Evolutionary conservation across 1,284 basidiomycete species (phyloP).

Genomic region (Schizopora paradoxa): DNA sequence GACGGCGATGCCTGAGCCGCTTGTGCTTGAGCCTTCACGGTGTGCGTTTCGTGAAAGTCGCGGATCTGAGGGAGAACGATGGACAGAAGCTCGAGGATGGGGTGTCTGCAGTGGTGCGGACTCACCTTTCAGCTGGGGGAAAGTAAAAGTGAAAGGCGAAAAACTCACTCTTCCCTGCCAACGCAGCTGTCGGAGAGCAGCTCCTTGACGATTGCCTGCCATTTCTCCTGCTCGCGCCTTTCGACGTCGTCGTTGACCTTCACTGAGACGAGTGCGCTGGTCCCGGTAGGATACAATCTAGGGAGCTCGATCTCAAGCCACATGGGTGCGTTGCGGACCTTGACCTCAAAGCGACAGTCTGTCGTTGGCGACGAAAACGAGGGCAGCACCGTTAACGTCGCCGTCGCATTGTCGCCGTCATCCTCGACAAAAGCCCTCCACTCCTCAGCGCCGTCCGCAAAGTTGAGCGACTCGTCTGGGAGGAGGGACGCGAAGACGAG

Average conservation of each 20-base stretch:
- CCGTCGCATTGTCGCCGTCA: slow-evolving; percentile 4
- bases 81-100: neutral
- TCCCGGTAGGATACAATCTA: slow-evolving; percentile 11
- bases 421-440: too few species aligned
- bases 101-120: neutral
- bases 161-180: slow-evolving; percentile 41
- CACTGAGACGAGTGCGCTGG: slow-evolving; percentile 32
- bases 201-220: slow-evolving; percentile 42
- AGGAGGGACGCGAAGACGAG: slow-evolving; percentile 31
- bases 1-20: neutral
- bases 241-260: slow-evolving; percentile 43
- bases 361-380: slow-evolving; percentile 18
- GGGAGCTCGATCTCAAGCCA: slow-evolving; percentile 20
- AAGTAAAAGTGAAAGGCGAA: slow-evolving; percentile 35
- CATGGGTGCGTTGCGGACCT: slow-evolving; percentile 22
- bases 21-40: slow-evolving; percentile 1
- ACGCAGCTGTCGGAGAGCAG: slow-evolving; percentile 34
- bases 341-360: slow-evolving; percentile 23
- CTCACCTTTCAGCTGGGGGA: slow-evolving; percentile 39
- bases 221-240: slow-evolving; percentile 47
- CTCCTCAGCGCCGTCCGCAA: slow-evolving; percentile 13
- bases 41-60: neutral
- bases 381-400: neutral
- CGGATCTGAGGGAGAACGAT: neutral
- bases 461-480: slow-evolving; percentile 27